These are phyloP conservation scores for Raphanus hybrid DNA, from an alignment of 441 rosid species.

Conservation along the genomic window DNA sequence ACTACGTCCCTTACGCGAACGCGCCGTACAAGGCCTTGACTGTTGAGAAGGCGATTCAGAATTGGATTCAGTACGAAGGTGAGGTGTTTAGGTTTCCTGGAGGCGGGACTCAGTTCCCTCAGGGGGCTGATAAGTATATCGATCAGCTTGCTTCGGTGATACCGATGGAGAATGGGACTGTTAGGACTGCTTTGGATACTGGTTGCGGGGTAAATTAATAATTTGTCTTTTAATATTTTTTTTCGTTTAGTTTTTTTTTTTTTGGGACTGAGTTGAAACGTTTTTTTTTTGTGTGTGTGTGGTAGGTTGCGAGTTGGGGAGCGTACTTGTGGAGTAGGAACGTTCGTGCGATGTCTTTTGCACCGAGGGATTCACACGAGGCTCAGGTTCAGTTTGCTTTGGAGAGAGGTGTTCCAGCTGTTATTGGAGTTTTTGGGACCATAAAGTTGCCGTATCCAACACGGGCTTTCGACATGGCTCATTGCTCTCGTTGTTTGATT, in stretches of 20 bases:
- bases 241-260: too few relatives aligned
- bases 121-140: constrained; percentile 95
- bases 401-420: constrained; percentile 98
- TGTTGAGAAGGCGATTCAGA: constrained; percentile 98
- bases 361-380: constrained; percentile 97
- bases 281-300: too few relatives aligned
- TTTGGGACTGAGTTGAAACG: neutral
- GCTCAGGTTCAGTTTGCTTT: constrained; percentile 99
- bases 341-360: constrained; percentile 94
- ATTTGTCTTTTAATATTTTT: neutral
- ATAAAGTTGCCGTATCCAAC: constrained; percentile 91
- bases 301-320: constrained; percentile 97
- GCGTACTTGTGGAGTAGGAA: constrained; percentile 98
- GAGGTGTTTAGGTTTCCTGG: constrained; percentile 95
- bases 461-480: constrained; percentile 96
- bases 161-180: constrained; percentile 85
- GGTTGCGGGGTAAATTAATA: constrained; percentile 77
- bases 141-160: constrained; percentile 92
- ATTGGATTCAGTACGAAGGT: constrained; percentile 97
- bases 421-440: constrained; percentile 95
- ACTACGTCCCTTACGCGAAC: constrained; percentile 94
- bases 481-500: constrained; percentile 96
- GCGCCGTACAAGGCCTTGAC: constrained; percentile 97
- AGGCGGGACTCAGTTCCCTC: constrained; percentile 99
- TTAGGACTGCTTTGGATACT: constrained; percentile 96